Percentiles rank a stretch among this genome's conserved stretches.
Conservation (phyloP, 78 protist genomes). For the Planoprotostelium fungivorum region DNA sequence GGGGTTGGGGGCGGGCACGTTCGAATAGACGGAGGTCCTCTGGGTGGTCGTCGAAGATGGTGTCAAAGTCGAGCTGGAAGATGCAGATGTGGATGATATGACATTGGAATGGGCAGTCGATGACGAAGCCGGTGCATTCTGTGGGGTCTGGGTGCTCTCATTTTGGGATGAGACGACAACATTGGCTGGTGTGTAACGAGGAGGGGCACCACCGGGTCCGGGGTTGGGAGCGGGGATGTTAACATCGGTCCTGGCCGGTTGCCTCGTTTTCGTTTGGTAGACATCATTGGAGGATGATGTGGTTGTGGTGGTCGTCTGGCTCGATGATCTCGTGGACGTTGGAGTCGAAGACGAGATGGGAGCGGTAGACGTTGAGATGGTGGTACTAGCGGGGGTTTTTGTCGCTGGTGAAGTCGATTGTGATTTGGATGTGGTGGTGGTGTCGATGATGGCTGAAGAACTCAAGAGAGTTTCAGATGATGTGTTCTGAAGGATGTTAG, state of each 20-base stretch:
- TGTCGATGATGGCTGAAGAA: not conserved
- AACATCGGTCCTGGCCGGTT: not conserved
- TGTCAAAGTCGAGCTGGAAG: not conserved
- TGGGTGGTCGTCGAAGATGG: not conserved
- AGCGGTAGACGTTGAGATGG: not conserved
- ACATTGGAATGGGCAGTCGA: not conserved
- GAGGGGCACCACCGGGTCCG: not conserved
- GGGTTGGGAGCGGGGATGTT: not conserved
- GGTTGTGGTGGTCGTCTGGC: not conserved
- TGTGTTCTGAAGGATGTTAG: not conserved
- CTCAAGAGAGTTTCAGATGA: not conserved
- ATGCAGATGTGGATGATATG: not conserved
- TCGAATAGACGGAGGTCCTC: not conserved
- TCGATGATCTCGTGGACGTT: not conserved
- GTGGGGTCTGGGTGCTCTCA: not conserved
- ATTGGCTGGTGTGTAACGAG: not conserved
- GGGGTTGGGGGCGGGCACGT: not conserved
- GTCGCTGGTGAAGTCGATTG: not conserved
- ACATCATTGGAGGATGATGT: not conserved
- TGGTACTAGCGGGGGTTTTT: not conserved
- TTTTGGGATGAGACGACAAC: no score
- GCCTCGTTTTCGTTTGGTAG: not conserved
- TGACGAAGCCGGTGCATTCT: not conserved
- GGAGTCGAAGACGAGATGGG: not conserved
- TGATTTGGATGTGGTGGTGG: not conserved